Conservation (phyloP, 2,329 filamentous ascomycete species). For the Cladophialophora chaetospira region DNA sequence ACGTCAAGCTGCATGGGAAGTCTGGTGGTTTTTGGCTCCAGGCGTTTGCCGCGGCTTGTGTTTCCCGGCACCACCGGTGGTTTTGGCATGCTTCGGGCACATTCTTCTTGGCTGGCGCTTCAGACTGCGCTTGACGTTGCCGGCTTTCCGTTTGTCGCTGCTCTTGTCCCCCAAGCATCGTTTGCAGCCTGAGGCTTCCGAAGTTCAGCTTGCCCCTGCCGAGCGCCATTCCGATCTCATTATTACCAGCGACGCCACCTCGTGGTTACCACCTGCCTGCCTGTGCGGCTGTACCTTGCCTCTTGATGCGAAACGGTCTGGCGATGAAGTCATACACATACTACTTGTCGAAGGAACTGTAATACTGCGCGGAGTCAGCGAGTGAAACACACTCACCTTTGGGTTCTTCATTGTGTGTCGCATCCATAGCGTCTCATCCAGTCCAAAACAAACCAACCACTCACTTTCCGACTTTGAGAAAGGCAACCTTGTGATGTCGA, state of each 20-base stretch:
- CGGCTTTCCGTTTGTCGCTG: slow-evolving; percentile 5
- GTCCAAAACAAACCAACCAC: slow-evolving; percentile 16
- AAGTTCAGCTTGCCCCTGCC: not conserved
- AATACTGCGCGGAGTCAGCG: no score
- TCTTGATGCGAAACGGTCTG: no score
- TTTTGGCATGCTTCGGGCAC: not conserved
- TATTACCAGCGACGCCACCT: slow-evolving; percentile 1
- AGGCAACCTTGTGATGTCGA: slow-evolving; percentile 16
- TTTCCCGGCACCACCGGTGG: no score
- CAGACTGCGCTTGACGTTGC: slow-evolving; percentile 4
- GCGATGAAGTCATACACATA: no score
- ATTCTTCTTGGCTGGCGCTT: slow-evolving; percentile 5
- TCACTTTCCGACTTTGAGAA: slow-evolving; percentile 3
- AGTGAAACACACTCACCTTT: not conserved
- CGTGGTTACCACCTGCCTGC: no score
- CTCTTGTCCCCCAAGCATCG: not conserved
- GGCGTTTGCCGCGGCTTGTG: no score
- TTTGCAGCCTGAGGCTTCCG: not conserved
- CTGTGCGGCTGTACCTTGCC: no score
- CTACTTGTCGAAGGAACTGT: no score
- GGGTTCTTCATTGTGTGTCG: not conserved
- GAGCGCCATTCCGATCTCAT: slow-evolving; percentile 1
- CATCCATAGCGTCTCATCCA: slow-evolving; percentile 16
- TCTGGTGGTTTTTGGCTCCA: no score
- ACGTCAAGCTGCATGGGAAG: no score